Conservation (phyloP, 2,329 filamentous ascomycete species). For the Diaporthe humulicola region DNA sequence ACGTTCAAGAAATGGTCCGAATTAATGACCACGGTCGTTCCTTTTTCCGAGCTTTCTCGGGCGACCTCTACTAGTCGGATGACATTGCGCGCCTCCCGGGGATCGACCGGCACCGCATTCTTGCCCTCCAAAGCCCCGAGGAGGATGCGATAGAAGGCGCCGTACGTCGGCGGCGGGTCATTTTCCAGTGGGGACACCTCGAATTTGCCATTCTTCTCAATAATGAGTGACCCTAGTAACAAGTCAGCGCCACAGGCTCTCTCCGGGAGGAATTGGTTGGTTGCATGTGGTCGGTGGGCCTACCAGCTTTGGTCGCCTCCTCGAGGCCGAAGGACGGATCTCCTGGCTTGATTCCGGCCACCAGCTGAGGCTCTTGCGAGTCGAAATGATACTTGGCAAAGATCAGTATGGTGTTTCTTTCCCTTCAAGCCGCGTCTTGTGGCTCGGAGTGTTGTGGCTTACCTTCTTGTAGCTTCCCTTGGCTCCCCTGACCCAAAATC, state of each 20-base stretch:
- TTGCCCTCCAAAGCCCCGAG: background rate
- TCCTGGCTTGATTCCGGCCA: background rate
- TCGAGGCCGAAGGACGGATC: background rate
- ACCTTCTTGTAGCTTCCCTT: constrained; percentile 11
- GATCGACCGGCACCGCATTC: background rate
- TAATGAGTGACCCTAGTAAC: background rate
- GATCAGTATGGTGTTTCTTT: background rate
- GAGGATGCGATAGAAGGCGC: background rate
- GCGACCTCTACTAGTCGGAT: background rate
- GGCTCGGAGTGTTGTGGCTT: background rate
- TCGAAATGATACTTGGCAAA: background rate
- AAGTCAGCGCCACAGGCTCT: background rate
- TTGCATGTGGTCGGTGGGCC: too few species aligned
- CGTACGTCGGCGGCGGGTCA: background rate
- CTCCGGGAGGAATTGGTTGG: background rate
- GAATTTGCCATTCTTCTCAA: background rate
- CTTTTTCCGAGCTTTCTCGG: background rate
- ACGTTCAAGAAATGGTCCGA: background rate
- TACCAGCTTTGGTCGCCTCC: background rate
- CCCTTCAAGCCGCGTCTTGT: background rate
- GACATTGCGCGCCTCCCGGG: background rate
- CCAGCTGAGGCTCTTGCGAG: background rate
- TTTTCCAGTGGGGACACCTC: background rate
- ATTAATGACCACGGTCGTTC: background rate
- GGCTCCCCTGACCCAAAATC: background rate